Evolutionary conservation across 495 filamentous ascomycete species (phyloP).

Genomic region (Oidiodendron maius): DNA sequence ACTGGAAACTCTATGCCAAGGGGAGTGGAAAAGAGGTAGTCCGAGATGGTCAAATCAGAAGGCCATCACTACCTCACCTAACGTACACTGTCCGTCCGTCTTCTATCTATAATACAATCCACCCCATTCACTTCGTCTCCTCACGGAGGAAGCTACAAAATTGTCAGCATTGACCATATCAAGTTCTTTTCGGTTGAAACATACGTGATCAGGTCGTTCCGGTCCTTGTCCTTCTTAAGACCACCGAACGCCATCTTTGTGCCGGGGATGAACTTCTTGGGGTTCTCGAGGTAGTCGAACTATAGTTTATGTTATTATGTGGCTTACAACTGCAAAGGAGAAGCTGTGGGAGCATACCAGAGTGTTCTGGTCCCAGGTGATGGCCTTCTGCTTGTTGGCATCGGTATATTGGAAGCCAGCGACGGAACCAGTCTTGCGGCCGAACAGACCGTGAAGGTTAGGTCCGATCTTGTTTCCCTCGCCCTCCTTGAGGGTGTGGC

Average conservation of each 20-base stretch:
- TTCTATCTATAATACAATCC: constrained; percentile 10
- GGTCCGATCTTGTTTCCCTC: constrained; percentile 98
- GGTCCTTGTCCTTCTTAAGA: constrained; percentile 99
- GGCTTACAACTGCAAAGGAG: constrained; percentile 2
- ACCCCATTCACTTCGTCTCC: constrained; percentile 20
- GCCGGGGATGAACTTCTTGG: constrained; percentile 95
- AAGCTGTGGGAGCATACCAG: constrained; percentile 70
- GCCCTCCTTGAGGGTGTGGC: constrained; percentile 83
- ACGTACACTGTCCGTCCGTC: constrained; percentile 18
- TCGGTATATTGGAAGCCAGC: constrained; percentile 98
- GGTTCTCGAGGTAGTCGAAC: constrained; percentile 89
- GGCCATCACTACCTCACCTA: constrained; percentile 12
- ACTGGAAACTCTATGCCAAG: neutral
- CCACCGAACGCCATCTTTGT: constrained; percentile 99
- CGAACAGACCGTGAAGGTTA: constrained; percentile 94
- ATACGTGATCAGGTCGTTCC: constrained; percentile 98
- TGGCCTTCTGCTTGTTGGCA: constrained; percentile 95
- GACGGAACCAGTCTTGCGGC: constrained; percentile 85
- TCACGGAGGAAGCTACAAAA: constrained; percentile 22
- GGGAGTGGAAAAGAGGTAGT: constrained; percentile 15
- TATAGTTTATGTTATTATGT: too few relatives aligned
- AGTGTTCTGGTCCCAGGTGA: constrained; percentile 81
- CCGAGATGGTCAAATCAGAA: constrained; percentile 10
- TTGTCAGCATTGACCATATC: constrained; percentile 5
- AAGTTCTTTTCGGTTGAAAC: constrained; percentile 27